Conservation (phyloP, 148 eudicot genomes). For the Rhododendron ferrugineum region DNA sequence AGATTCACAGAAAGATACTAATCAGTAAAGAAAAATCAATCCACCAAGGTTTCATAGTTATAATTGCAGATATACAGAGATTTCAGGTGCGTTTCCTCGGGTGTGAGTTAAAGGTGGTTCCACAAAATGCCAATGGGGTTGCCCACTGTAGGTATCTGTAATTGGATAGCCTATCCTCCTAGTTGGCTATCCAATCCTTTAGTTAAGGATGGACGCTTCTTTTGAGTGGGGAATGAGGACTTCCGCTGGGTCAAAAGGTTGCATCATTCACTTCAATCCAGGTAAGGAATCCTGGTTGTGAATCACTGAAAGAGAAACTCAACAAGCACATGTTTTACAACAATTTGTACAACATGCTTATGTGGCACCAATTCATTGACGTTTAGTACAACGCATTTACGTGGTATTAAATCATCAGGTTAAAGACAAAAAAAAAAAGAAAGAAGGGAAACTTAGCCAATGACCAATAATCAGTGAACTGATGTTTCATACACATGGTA, state of each 20-base stretch:
- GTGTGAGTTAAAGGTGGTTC: background rate
- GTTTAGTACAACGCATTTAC: background rate
- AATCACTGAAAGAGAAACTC: background rate
- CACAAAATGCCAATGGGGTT: background rate
- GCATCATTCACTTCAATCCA: background rate
- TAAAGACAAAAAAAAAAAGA: background rate
- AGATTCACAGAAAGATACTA: background rate
- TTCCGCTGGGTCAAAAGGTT: background rate
- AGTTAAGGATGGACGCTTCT: background rate
- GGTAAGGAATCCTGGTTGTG: background rate
- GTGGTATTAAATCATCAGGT: background rate
- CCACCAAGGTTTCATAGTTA: background rate
- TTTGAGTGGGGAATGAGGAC: background rate
- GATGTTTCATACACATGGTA: background rate
- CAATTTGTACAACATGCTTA: background rate
- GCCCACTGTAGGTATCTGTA: background rate
- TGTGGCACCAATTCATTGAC: background rate
- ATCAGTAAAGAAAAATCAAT: background rate
- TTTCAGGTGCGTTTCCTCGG: background rate
- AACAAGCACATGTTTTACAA: background rate
- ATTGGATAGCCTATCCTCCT: background rate
- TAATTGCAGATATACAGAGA: background rate
- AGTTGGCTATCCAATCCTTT: background rate
- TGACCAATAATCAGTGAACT: background rate
- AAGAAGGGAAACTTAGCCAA: background rate